Percentiles rank a stretch among this genome's conserved stretches.
Evolutionary conservation across 2,329 filamentous ascomycete species (phyloP).

Genomic region (Mollisiaceae sp.): DNA sequence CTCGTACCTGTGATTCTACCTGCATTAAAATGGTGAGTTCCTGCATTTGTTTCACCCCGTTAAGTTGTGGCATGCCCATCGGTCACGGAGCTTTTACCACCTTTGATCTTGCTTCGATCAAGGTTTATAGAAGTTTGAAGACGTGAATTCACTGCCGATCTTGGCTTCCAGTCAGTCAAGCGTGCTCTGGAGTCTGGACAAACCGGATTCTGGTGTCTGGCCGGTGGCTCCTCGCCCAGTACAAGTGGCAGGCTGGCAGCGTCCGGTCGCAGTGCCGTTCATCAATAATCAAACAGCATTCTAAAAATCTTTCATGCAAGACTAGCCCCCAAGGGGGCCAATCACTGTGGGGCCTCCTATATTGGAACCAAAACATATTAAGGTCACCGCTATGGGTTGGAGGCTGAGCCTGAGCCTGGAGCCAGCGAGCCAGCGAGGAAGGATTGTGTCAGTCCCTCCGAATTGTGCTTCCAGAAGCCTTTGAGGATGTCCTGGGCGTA

Average conservation of each 20-base stretch:
- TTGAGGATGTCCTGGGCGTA: background rate
- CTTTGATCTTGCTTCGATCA: too few species aligned
- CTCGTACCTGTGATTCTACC: constrained; percentile 5
- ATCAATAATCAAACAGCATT: background rate
- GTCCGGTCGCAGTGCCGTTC: background rate
- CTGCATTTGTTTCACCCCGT: constrained; percentile 3
- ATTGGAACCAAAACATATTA: background rate
- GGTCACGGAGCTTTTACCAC: background rate
- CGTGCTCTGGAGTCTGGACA: background rate
- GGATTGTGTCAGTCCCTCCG: background rate
- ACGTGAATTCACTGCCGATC: background rate
- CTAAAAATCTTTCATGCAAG: background rate
- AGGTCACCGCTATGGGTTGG: background rate
- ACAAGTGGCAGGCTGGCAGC: too few species aligned
- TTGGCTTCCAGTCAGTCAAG: background rate
- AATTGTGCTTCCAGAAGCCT: background rate
- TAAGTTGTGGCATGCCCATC: background rate
- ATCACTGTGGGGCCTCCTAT: background rate
- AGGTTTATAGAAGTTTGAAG: too few species aligned
- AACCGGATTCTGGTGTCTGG: background rate
- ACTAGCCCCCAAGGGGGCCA: background rate
- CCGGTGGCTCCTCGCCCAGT: background rate
- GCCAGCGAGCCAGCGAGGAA: background rate
- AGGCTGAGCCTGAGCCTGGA: background rate
- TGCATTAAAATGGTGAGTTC: background rate